These are phyloP conservation scores for Gossypium aridum DNA, from an alignment of 441 rosid species.

Conservation along the genomic window DNA sequence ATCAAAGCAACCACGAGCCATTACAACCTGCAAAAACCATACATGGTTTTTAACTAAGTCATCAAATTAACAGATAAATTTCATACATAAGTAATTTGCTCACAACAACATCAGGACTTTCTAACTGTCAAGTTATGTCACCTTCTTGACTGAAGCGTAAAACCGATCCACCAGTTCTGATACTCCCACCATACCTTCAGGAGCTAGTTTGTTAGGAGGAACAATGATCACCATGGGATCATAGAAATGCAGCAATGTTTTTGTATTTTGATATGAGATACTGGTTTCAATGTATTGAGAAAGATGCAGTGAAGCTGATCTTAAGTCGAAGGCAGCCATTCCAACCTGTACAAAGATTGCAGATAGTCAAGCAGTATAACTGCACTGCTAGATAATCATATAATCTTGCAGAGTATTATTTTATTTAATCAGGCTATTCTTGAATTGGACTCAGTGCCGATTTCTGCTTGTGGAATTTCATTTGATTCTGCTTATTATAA, in stretches of 20 bases:
- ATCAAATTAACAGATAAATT: constrained; percentile 8
- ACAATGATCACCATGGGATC: constrained; percentile 79
- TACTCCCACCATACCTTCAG: constrained; percentile 93
- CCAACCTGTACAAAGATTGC: constrained; percentile 54
- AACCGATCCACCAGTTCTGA: constrained; percentile 72
- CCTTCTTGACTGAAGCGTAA: constrained; percentile 73
- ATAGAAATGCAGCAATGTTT: constrained; percentile 77
- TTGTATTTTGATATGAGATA: constrained; percentile 89
- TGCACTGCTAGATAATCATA: constrained; percentile 7
- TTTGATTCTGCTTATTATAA: neutral
- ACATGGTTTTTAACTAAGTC: constrained; percentile 5
- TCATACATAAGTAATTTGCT: neutral
- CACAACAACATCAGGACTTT: neutral
- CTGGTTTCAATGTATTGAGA: constrained; percentile 97
- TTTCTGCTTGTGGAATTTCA: neutral
- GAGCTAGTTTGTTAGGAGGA: constrained; percentile 78
- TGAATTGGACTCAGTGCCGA: neutral
- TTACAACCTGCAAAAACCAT: constrained; percentile 52
- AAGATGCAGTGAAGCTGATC: constrained; percentile 87
- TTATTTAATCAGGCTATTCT: neutral
- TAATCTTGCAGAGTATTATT: neutral
- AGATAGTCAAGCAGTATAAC: constrained; percentile 10
- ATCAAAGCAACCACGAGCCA: constrained; percentile 91
- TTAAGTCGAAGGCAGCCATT: constrained; percentile 89
- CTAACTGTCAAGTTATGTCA: constrained; percentile 17